Evolutionary conservation across 306 rosid genomes (phyloP).

Genomic region (Prunus fruticosa): DNA sequence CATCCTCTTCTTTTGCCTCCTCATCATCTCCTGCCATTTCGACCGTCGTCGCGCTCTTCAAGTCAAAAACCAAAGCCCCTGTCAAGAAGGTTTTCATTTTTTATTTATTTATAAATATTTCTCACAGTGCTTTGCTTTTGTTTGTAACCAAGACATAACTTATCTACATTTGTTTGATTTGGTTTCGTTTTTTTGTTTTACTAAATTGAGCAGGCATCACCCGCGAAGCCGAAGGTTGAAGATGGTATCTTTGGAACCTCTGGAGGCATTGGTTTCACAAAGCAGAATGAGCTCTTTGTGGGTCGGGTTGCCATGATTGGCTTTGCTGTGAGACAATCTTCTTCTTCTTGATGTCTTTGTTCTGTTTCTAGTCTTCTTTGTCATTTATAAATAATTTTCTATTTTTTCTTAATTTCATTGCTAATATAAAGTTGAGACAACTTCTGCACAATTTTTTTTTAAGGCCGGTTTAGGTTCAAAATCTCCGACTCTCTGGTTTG

Average conservation of each 20-base stretch:
- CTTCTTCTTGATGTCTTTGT: not conserved
- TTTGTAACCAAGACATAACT: not conserved
- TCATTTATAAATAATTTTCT: not conserved
- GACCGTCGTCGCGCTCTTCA: conserved; percentile 62
- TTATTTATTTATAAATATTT: not conserved
- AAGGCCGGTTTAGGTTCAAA: too few relatives aligned
- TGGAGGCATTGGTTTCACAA: conserved; percentile 95
- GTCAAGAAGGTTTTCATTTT: conserved; percentile 57
- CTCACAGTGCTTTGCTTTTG: not conserved
- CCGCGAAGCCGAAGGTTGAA: conserved; percentile 80
- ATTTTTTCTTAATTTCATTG: not conserved
- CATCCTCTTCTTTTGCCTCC: conserved; percentile 28
- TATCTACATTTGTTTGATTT: not conserved
- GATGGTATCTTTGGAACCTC: conserved; percentile 94
- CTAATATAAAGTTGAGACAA: too few relatives aligned
- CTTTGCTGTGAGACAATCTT: conserved; percentile 67
- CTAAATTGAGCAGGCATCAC: conserved; percentile 39
- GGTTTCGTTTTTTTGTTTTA: not conserved
- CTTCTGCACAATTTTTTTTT: too few relatives aligned
- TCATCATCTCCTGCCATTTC: conserved; percentile 34
- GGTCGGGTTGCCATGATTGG: conserved; percentile 98
- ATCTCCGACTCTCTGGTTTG: too few relatives aligned
- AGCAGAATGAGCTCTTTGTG: conserved; percentile 94
- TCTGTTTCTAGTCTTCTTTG: not conserved
- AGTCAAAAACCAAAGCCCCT: conserved; percentile 80